Conservation (phyloP, 257 asterid genomes). For the Solanum tacnaense region DNA sequence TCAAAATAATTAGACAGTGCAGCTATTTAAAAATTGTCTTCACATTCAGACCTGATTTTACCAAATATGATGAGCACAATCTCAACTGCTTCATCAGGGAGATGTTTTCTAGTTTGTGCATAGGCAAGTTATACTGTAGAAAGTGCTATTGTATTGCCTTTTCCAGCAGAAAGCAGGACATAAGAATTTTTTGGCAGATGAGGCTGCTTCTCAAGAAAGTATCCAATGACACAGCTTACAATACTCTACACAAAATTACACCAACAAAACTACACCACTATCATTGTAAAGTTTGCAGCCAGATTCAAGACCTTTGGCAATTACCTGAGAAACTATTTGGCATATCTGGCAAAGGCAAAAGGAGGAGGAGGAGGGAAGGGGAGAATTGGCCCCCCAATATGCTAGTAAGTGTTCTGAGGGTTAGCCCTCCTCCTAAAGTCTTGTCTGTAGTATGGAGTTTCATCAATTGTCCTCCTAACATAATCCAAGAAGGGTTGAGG, state of each 20-base stretch:
- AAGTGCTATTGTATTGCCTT: not conserved
- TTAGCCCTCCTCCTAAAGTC: conserved; percentile 63
- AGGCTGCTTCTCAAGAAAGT: not conserved
- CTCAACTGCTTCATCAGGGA: not conserved
- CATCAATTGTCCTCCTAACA: conserved; percentile 75
- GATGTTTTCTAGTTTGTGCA: not conserved
- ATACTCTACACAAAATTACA: not conserved
- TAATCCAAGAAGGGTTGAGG: conserved; percentile 90
- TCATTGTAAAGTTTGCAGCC: not conserved
- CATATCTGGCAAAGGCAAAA: not conserved
- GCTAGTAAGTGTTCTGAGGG: conserved; percentile 69
- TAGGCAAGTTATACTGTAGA: not conserved
- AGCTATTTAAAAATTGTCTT: not conserved
- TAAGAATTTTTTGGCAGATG: not conserved
- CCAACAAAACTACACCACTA: not conserved
- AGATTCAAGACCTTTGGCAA: not conserved
- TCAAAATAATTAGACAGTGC: not conserved
- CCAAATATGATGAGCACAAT: not conserved
- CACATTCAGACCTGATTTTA: not conserved
- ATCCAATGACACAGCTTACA: not conserved
- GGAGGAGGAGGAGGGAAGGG: not conserved
- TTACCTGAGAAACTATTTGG: not conserved
- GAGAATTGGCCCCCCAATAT: not conserved
- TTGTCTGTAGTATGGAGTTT: conserved; percentile 80
- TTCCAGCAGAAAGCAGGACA: not conserved